Evolutionary conservation across 345 rosid species (phyloP), one percentile per base, ranked within the genome.

Genomic region (Garcia nutans): DNA sequence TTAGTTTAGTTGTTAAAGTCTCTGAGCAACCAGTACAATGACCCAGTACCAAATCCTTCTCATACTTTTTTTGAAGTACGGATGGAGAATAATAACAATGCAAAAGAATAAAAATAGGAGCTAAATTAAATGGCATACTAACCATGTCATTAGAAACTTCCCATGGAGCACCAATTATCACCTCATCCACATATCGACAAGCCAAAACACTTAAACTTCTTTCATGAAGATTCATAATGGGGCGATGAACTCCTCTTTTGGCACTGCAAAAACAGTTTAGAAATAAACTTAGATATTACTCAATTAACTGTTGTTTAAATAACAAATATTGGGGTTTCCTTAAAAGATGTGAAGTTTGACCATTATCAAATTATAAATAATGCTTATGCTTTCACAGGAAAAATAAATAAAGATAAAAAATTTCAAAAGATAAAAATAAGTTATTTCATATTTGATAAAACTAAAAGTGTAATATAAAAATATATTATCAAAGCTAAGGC

Each of bases 161-260:
- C 86, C 83, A 78, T 16, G 96, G 96, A 69, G 93, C 93, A 65
- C 96, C 96, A 57, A 91, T 91, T 78, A 89, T 91, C 77, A 88
- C 93, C 81, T 91, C 96, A 70, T 91, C 96, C 22, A 89, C 93
- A 80, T 91, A 86, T 33, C 89, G 89, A 69, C 96, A 91, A 52
- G 93, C 93, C 84, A 91, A 76, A 58, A 89, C 93, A 73, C 90
- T 89, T 74, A 91, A 84, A 78, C 96, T 91, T 84, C 96, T 84
- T 80, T 91, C 96, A 76, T 91, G 93, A 73, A 91, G 90, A 87
- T 86, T 88, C 93, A 91, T 91, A 78, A 89, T 91, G 65, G 96
- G 96, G 22, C 88, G 90, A 79, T 89, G 92, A 11, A 80, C 80
- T 68, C 92, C 93, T 84, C 93, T 88, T 76, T 84, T 86, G 55